A percentile compares a stretch with the other conserved stretches of the same genome.
Evolutionary conservation across 352 stramenopile genomes (phyloP).

Genomic region (Pythium aristosporum): DNA sequence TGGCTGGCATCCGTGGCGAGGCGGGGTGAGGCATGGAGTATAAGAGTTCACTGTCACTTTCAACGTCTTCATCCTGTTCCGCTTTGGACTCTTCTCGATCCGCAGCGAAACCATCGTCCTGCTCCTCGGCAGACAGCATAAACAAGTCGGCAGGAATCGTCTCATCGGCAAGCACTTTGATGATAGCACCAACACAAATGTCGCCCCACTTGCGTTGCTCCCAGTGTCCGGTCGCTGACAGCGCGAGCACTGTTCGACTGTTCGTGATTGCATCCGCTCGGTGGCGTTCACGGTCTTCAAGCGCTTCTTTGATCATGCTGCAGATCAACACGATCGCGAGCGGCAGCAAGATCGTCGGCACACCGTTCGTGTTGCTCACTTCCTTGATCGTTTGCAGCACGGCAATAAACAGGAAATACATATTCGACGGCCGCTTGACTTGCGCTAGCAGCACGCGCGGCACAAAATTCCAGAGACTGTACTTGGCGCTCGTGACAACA

Average conservation of each 20-base stretch:
- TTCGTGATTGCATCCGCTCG: constrained; percentile 73
- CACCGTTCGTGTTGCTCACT: constrained; percentile 84
- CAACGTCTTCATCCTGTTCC: constrained; percentile 6
- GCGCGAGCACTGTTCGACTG: constrained; percentile 48
- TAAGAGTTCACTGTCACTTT: neutral
- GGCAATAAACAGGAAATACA: constrained; percentile 88
- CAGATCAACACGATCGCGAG: constrained; percentile 79
- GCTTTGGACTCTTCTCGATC: constrained; percentile 17
- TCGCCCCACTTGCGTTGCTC: constrained; percentile 59
- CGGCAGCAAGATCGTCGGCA: constrained; percentile 77
- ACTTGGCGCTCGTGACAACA: constrained; percentile 80
- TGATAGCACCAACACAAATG: constrained; percentile 75
- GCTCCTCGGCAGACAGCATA: constrained; percentile 52
- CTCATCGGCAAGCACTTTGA: constrained; percentile 70
- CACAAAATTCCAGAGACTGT: constrained; percentile 75
- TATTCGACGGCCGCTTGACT: constrained; percentile 69
- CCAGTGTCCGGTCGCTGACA: constrained; percentile 49
- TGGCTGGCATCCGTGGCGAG: constrained; percentile 8
- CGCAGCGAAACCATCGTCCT: constrained; percentile 36
- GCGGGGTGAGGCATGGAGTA: neutral
- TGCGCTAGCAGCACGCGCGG: constrained; percentile 74
- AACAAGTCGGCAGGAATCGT: constrained; percentile 74
- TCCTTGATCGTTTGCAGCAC: constrained; percentile 79
- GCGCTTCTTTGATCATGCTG: constrained; percentile 75
- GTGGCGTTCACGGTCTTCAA: constrained; percentile 83